Percentiles rank a stretch among this genome's conserved stretches.
These are phyloP conservation scores for Mucor indicus DNA, from an alignment of 371 early-diverging fungal genomes.

Conservation along the genomic window DNA sequence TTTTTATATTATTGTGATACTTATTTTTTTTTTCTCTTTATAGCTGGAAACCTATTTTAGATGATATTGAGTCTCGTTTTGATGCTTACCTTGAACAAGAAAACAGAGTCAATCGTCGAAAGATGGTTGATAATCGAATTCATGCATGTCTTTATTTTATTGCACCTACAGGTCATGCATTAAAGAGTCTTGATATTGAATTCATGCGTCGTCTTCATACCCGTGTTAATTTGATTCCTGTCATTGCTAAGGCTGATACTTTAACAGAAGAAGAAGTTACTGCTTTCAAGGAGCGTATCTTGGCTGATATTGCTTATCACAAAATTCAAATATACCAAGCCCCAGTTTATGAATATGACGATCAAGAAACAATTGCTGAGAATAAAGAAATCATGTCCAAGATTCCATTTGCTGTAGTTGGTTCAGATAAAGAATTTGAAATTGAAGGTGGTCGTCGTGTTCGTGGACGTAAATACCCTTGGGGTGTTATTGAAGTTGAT, in stretches of 20 bases:
- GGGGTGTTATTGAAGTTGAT: constrained; percentile 96
- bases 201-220: constrained; percentile 94
- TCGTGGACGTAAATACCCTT: constrained; percentile 93
- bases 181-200: constrained; percentile 93
- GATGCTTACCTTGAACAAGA: constrained; percentile 95
- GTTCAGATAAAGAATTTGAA: constrained; percentile 88
- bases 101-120: constrained; percentile 84
- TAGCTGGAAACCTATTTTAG: constrained; percentile 94
- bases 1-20: neutral
- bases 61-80: constrained; percentile 93
- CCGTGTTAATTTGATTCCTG: constrained; percentile 96
- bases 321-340: constrained; percentile 95
- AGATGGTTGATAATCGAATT: constrained; percentile 90
- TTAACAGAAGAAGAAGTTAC: constrained; percentile 94
- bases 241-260: constrained; percentile 98
- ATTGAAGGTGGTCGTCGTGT: constrained; percentile 80
- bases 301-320: constrained; percentile 90
- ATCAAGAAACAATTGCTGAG: constrained; percentile 91
- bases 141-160: constrained; percentile 98
- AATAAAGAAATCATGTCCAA: constrained; percentile 92
- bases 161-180: constrained; percentile 91
- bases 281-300: constrained; percentile 89
- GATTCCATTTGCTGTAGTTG: constrained; percentile 97
- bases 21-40: neutral
- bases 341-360: constrained; percentile 88